Base-by-base conservation (phyloP, 805 yeast species). In the Brettanomyces custersianus region DNA sequence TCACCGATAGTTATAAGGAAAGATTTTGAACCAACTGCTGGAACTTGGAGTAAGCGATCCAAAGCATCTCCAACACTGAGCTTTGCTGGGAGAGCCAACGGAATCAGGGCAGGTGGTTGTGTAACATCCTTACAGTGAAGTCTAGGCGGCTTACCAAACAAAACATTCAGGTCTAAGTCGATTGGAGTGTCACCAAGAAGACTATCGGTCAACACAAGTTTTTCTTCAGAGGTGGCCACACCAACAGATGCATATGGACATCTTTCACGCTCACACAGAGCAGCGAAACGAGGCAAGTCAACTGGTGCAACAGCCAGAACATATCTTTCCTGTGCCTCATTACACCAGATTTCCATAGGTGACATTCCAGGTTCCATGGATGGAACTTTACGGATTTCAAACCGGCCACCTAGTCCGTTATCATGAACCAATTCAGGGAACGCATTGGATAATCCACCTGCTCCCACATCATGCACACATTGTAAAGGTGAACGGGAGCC, bases 281-380 rank as follows among this genome's bases (percentile, higher is more conserved):
- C 72, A 52, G 75, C 73, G 63, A 92, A 92, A 17, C 66, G 47
- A 5, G 73, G 73, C 40, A 90, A 62, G 55, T 87, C 83, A 42
- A 75, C 77, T 37, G 84, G 84, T 12, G 86, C 72, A 43, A 92
- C 94, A 46, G 95, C 97, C 49, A 92, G 62, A 18, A 92, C 99
- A 51, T 88, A 92, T 60, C 99, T 79, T 62, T 92, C 99, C 65
- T 92, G 99, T 2, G 97, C 92, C 64, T 92, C 98, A 52, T 94
- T 90, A 74, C 99, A 92, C 99, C 99, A 92, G 45, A 92, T 86
- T 66, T 92, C 98, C 95, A 92, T 85, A 38, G 99, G 97, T 4
- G 97, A 90, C 96, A 92, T 86, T 40, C 96, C 94, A 33, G 95
- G 94, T 60, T 92, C 99, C 45, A 87, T 72, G 25, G 87, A 80